Conservation (phyloP, 208 protist species). For the Leishmania gerbilli region DNA sequence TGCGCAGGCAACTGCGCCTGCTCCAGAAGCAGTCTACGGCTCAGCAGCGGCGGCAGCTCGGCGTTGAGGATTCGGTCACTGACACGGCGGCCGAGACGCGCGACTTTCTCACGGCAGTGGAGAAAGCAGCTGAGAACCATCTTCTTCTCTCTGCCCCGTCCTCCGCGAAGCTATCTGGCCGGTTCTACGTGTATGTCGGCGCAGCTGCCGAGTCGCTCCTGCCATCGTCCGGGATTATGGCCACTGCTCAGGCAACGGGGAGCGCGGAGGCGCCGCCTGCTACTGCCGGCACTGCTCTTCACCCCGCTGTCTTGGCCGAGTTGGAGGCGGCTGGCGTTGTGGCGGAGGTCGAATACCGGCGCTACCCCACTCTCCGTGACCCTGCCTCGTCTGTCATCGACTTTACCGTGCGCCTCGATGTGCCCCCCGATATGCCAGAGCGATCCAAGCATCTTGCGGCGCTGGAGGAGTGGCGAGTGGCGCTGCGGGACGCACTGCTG, state of each 20-base stretch:
- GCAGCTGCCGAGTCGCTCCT: slow-evolving; percentile 6
- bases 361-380: neutral
- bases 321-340: slow-evolving; percentile 42
- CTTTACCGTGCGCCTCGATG: slow-evolving; percentile 31
- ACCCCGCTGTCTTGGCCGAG: slow-evolving; percentile 49
- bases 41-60: neutral
- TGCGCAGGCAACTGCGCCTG: slow-evolving; percentile 13
- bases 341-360: slow-evolving; percentile 22
- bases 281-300: slow-evolving; percentile 20
- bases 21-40: neutral
- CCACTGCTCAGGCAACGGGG: neutral
- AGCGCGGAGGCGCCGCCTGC: neutral
- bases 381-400: slow-evolving; percentile 11
- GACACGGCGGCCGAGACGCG: slow-evolving; percentile 1
- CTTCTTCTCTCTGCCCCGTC: neutral
- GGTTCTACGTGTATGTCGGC: slow-evolving; percentile 3
- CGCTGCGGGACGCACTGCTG: slow-evolving; percentile 57
- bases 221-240: neutral
- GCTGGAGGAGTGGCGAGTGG: slow-evolving; percentile 43
- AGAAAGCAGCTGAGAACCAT: neutral
- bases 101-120: slow-evolving; percentile 6
- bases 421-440: slow-evolving; percentile 32
- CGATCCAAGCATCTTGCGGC: slow-evolving; percentile 27
- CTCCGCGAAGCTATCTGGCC: neutral
- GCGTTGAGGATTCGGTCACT: neutral